Base-by-base conservation (phyloP, 1,284 basidiomycete genomes). In the Anthracocystis walkeri region DNA sequence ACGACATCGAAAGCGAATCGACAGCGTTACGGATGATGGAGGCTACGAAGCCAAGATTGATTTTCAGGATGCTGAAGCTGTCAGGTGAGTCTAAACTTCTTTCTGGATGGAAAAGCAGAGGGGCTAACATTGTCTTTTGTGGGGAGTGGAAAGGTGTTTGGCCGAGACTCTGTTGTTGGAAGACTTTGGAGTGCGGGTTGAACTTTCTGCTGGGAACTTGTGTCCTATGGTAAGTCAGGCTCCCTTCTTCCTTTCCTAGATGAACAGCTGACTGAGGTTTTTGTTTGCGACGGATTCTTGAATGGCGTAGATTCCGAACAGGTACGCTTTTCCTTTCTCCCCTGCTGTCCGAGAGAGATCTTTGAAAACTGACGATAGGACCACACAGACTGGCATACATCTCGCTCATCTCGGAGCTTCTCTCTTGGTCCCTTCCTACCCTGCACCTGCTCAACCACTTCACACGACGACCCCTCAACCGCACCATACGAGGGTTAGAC, bases 41-140 rank as follows among this genome's bases (percentile, higher is more conserved):
- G 72, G 72, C 11, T 67, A 58, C 48, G 72, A 75, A 33, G 73
- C 67, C 38, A 71, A 71, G 46, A 16, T 75, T 18, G 73, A 75
- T 25, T 75, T 75, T 42, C 73, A 70, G 20, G 58, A 71, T 53
- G 54, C 73, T 2, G 23, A 41, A 7, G 67, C 73, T 3, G 67
- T 75, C 5, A 53, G 66, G 58, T 67, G 45, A 21, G 61, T 57
- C 4, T n/a, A n/a, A n/a, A n/a, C 21, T 33, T 3, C 5, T 29
- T 11, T 23, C 40, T 4, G 25, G 7, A 4, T 25, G 10, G 23
- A 46, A 4, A 25, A 46, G 21, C 16, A 27, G 45, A 38, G 51
- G 18, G 31, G 54, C 18, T 56, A 23, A 27, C 18, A 10, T 41
- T 18, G 25, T 49, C 18, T 16, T 31, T 31, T 8, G 29, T 5